phyloP scores from a whole-genome alignment of 2,329 filamentous ascomycete genomes.

The Aspergillus fumigatus region DNA sequence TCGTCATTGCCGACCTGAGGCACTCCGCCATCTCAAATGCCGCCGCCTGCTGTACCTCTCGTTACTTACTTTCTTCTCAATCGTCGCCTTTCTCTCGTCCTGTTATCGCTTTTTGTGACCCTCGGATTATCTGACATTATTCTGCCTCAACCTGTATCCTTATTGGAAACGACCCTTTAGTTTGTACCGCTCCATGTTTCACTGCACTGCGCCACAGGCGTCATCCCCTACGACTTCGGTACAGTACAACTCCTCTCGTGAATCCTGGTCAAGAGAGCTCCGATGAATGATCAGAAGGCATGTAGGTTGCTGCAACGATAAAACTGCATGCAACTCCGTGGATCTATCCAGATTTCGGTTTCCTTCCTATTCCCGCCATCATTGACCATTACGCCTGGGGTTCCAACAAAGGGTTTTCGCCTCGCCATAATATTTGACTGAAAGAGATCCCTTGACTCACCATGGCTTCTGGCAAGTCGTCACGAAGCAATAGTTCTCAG shows the following conservation, averaged over 20 bases:
- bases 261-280: neutral
- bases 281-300: conserved; percentile 14
- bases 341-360: conserved; percentile 1
- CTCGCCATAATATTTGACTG: neutral
- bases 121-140: neutral
- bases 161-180: conserved; percentile 1
- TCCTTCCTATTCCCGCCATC: neutral
- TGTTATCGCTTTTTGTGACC: neutral
- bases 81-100: neutral
- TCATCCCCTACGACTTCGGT: conserved; percentile 5
- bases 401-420: neutral
- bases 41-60: neutral
- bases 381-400: neutral
- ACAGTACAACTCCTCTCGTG: neutral
- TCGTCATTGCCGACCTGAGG: neutral
- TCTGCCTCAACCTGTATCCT: neutral
- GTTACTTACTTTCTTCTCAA: neutral
- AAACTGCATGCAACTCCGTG: conserved; percentile 3
- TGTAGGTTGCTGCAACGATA: conserved; percentile 7
- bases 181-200: conserved; percentile 12
- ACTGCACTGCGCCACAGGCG: conserved; percentile 12
- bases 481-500: conserved; percentile 6
- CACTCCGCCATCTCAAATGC: neutral
- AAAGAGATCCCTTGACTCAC: conserved; percentile 1
- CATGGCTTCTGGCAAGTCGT: conserved; percentile 9